Base-by-base conservation (phyloP, 208 protist genomes). In the Strigomonas oncopelti region DNA sequence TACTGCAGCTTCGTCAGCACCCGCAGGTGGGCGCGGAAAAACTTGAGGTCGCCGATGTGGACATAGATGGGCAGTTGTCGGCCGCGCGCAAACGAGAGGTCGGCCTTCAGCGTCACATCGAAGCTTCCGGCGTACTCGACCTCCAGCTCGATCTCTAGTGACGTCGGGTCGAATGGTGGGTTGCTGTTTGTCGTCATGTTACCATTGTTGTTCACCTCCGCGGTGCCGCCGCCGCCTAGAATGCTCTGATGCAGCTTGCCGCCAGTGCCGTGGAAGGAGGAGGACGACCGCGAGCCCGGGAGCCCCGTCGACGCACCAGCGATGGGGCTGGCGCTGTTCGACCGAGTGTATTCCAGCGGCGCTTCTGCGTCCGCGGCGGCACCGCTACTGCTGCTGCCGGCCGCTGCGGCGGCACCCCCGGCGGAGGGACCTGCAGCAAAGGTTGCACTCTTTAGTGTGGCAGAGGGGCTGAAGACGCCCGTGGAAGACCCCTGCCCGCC, bases 101-200 rank as follows among this genome's bases (percentile, higher is more conserved):
- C 86, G 1, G 85, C 85, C 31, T 79, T 72, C 14, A 92, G 76
- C 13, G 80, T 85, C 9, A 84, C 73, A 48, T 85, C 85, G 13
- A 88, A 64, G 25, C 79, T 78, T 1, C 90, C 90, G 58, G 69
- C 71, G 75, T 95, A 95, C 75, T 95, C 86, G 56, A 92, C 74
- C 71, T 92, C 85, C 11, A 77, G 74, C 72, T 95, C 90, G 0
- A 85, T 58, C 51, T 95, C 86, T n/a, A 95, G 32, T 1, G 59
- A 57, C 25, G 74, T 65, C 0, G 71, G 38, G 20, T 29, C n/a
- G 20, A 24, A n/a, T 38, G 52, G 7, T 51, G 38, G 59, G 16
- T 22, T n/a, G 16, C 14, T 9, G 8, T 24, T 18, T 8, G 7
- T 24, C 8, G 31, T 32, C 2, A 2, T 58, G 22, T 58, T 11